phyloP scores from a whole-genome alignment of 169 alveolate genomes.

The Cystoisospora suis region DNA sequence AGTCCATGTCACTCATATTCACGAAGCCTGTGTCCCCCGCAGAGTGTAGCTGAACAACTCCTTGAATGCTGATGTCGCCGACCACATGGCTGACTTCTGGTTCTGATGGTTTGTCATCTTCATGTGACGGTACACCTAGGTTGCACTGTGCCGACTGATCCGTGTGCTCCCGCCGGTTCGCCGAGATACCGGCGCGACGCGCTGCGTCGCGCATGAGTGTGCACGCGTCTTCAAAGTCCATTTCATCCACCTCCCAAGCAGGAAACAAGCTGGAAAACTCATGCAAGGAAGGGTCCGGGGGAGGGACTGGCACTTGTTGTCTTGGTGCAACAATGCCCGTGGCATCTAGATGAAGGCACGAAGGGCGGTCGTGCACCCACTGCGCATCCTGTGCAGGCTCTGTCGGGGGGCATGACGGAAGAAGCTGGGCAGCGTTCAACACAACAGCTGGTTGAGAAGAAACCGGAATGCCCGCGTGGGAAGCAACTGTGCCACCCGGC shows the following conservation, averaged over 20 bases:
- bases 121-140: background rate
- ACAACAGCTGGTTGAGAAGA: no score
- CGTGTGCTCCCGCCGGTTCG: background rate
- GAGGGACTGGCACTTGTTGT: background rate
- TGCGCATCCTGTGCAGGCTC: no score
- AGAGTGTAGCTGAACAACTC: background rate
- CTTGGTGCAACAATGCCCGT: no score
- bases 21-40: background rate
- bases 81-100: conserved; percentile 13
- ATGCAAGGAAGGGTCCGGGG: background rate
- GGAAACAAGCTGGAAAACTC: background rate
- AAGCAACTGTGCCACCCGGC: no score
- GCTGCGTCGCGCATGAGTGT: conserved; percentile 14
- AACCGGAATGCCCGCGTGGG: no score
- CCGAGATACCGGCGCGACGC: background rate
- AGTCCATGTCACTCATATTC: background rate
- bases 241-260: conserved; percentile 6
- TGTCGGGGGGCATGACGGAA: no score
- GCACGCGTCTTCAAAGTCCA: conserved; percentile 17
- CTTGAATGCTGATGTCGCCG: conserved; percentile 9
- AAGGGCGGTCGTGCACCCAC: no score
- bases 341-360: no score
- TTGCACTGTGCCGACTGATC: background rate
- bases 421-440: no score
- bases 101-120: no score